Conservation (phyloP, 2,329 filamentous ascomycete species). For the Hirsutella rhossiliensis region DNA sequence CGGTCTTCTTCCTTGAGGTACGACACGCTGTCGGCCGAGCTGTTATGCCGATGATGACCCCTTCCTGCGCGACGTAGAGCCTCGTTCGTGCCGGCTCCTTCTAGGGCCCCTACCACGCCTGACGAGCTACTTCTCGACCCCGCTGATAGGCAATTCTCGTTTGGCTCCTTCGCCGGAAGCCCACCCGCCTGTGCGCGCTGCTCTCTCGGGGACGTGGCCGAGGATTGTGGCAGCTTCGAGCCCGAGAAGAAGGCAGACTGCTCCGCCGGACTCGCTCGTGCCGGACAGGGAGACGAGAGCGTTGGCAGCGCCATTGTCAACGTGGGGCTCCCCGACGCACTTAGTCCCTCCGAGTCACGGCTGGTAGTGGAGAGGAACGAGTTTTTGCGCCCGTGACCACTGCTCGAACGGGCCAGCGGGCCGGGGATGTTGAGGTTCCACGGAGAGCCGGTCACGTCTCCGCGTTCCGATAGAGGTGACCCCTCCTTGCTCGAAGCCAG, state of each 20-base stretch:
- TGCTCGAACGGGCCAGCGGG: not conserved
- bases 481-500: conserved; percentile 43
- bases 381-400: conserved; percentile 31
- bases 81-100: conserved; percentile 5
- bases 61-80: conserved; percentile 8
- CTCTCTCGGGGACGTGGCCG: not conserved
- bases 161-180: not conserved
- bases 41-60: conserved; percentile 40
- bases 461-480: conserved; percentile 36
- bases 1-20: conserved; percentile 54
- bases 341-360: conserved; percentile 33
- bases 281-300: conserved; percentile 13
- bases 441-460: conserved; percentile 34
- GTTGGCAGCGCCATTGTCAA: conserved; percentile 28
- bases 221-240: not conserved
- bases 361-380: conserved; percentile 37
- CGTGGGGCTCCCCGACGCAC: conserved; percentile 37
- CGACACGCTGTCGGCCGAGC: conserved; percentile 56
- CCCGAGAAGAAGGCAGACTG: not conserved
- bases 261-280: not conserved
- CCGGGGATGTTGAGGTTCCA: conserved; percentile 10
- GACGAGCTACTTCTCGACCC: not conserved
- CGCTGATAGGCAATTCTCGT: not conserved
- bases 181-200: not conserved
- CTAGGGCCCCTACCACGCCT: not conserved